Evolutionary conservation across 2,329 filamentous ascomycete species (phyloP), one percentile per base, ranked within the genome.

Genomic region (Fusarium redolens): DNA sequence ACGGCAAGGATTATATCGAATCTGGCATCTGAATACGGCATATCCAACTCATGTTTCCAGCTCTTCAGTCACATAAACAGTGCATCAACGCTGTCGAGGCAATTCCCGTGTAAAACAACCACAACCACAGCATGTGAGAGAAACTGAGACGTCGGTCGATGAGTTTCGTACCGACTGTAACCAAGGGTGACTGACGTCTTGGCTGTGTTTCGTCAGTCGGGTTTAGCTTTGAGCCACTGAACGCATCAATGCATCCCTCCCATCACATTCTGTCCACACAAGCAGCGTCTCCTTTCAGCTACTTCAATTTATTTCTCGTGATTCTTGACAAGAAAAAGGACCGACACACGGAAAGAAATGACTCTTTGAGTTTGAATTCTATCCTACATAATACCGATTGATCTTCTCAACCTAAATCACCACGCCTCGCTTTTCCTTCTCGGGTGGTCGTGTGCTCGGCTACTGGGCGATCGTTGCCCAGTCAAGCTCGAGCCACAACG

Each of bases 151-250:
- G 50, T 51, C 68, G 61, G 61, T 71, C 50, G 44, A 69, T 58
- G 62, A 43, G 50, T 51, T 61, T 64, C 17, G 54, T 48, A 37
- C 31, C 18, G 31, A 33, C 30, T 51, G 58, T 57, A 59, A 38
- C 63, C 58, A 50, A 68, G 47, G 52, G 71, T 70, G 72, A 74
- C 68, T 74, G 72, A 74, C 68, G 68, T 74, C 68, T 72, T 69
- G 47, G 43, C 54, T 33, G 65, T 75, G 72, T 75, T 58, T 75
- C 60, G 66, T 45, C 61, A 65, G 55, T 54, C 56, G 63, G 59
- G 57, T 50, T 58, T 75, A 75, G 72, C 62, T 71, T 73, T 63
- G 62, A 75, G 73, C 72, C 73, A 73, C 73, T 75, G 73, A 75
- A 64, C 73, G 72, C 72, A 75, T 75, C 69, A 50, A 67, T 40